A percentile compares a stretch with the other conserved stretches of the same genome.
phyloP scores from a whole-genome alignment of 257 asterid genomes.

The Plantago ovata region DNA sequence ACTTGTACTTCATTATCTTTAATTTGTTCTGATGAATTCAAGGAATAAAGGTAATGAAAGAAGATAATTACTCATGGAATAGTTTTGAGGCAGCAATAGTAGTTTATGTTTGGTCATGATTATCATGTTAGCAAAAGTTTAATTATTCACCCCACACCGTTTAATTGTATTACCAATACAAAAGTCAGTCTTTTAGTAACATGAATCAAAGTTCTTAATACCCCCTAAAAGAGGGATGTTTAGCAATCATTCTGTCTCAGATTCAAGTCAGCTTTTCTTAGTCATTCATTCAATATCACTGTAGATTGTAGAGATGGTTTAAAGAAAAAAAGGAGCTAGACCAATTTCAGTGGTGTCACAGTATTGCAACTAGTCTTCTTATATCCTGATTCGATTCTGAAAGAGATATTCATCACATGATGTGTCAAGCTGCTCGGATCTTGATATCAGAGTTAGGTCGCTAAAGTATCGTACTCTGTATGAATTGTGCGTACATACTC shows the following conservation, averaged over 20 bases:
- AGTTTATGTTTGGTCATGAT: conserved; percentile 20
- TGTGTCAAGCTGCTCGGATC: no score
- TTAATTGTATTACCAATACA: conserved; percentile 13
- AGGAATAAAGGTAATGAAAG: background rate
- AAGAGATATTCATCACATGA: no score
- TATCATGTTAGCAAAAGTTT: background rate
- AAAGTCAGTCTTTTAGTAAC: conserved; percentile 17
- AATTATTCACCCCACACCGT: conserved; percentile 1
- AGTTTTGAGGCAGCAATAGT: conserved; percentile 16
- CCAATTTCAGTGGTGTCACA: no score
- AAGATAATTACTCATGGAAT: conserved; percentile 7
- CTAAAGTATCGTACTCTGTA: no score
- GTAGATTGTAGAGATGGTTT: background rate
- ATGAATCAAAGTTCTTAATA: conserved; percentile 33
- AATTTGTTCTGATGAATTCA: background rate
- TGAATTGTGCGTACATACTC: no score
- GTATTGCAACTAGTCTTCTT: no score
- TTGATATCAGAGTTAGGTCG: no score
- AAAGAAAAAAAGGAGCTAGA: no score
- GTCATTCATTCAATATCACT: conserved; percentile 20
- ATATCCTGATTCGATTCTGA: no score
- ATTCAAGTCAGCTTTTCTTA: conserved; percentile 38
- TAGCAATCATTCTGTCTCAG: conserved; percentile 54
- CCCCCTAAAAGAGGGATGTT: conserved; percentile 33
- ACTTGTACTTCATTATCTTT: no score